A percentile compares a stretch with the other conserved stretches of the same genome.
Conservation (phyloP, 2,329 filamentous ascomycete species). For the Akanthomyces dipterigenus region DNA sequence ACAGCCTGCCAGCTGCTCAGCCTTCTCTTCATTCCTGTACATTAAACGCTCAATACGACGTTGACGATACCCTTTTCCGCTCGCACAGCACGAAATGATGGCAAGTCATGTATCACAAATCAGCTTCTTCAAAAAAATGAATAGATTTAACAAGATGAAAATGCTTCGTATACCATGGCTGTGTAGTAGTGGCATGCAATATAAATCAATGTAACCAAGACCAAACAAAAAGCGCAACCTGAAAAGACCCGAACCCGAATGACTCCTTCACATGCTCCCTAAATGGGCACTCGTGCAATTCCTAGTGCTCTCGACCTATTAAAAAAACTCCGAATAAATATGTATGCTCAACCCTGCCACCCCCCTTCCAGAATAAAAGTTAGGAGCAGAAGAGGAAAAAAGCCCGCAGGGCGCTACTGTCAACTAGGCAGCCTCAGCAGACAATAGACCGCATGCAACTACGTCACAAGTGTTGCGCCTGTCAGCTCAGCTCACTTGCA, state of each 20-base stretch:
- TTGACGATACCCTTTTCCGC: slow-evolving; percentile 7
- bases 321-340: neutral
- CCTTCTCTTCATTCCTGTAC: neutral
- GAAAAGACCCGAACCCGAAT: slow-evolving; percentile 17
- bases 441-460: neutral
- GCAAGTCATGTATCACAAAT: neutral
- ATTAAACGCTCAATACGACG: slow-evolving; percentile 12
- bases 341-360: neutral
- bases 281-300: slow-evolving; percentile 12
- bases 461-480: slow-evolving; percentile 1
- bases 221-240: neutral
- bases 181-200: slow-evolving; percentile 7
- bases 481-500: slow-evolving; percentile 7
- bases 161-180: slow-evolving; percentile 3
- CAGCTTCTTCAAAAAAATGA: neutral
- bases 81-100: neutral
- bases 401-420: slow-evolving; percentile 1
- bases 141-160: neutral
- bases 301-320: slow-evolving; percentile 8
- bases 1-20: neutral
- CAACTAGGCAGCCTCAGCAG: neutral
- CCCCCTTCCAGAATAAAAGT: neutral
- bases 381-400: neutral
- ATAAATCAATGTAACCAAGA: slow-evolving; percentile 8
- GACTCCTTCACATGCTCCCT: slow-evolving; percentile 26